Percentiles rank a stretch among this genome's conserved stretches.
Conservation (phyloP, 2,329 filamentous ascomycete species). For the Colletotrichum horii region DNA sequence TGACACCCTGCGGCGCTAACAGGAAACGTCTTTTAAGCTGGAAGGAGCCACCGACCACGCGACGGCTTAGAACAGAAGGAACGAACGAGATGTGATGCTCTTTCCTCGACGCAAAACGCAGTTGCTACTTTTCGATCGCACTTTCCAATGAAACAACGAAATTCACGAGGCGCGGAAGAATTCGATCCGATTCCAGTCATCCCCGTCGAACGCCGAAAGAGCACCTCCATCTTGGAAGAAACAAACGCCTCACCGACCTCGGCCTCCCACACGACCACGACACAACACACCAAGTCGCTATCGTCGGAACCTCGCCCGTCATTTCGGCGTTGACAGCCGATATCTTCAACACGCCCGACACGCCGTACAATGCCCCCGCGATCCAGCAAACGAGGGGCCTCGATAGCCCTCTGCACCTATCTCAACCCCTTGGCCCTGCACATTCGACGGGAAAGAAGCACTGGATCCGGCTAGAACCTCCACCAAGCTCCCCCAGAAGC, state of each 20-base stretch:
- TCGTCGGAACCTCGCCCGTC: neutral
- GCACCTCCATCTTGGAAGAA: neutral
- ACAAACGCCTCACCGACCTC: neutral
- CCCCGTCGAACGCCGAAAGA: neutral
- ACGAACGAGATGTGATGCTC: neutral
- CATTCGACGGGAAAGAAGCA: neutral
- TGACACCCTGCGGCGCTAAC: slow-evolving; percentile 1
- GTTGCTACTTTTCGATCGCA: neutral
- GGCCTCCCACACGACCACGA: neutral
- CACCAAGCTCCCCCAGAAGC: neutral
- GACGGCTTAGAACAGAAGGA: neutral
- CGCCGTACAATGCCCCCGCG: neutral
- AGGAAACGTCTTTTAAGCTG: neutral
- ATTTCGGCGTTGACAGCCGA: neutral
- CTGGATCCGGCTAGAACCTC: neutral
- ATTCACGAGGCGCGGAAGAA: neutral
- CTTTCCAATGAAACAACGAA: neutral
- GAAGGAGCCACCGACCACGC: neutral
- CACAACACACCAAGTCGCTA: neutral
- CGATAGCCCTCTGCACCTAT: neutral
- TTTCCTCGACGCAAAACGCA: neutral
- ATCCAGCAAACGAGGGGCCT: neutral
- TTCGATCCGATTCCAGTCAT: neutral
- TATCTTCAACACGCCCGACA: neutral
- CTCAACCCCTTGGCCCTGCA: neutral